phyloP scores from a whole-genome alignment of 2,329 filamentous ascomycete genomes.

The Ophiostoma ips region DNA sequence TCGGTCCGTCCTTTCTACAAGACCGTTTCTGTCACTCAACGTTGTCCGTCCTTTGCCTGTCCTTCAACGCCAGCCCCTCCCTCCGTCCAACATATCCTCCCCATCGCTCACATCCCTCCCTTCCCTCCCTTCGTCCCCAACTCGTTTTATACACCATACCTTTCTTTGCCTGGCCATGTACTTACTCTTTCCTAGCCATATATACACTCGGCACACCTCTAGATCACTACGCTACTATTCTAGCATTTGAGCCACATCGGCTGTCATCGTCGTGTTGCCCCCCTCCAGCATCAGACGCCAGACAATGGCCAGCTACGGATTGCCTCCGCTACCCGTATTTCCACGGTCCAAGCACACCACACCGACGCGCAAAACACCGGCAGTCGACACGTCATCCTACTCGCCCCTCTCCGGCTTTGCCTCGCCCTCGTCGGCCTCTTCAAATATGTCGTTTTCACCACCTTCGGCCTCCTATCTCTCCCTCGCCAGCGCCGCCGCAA shows the following conservation, averaged over 20 bases:
- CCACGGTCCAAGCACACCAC: not conserved
- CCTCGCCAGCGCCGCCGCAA: not conserved
- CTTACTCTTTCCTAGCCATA: not conserved
- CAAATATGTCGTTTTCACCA: constrained; percentile 8
- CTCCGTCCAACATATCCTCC: no score
- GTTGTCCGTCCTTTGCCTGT: no score
- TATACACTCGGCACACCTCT: not conserved
- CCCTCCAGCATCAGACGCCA: no score
- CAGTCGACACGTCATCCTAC: not conserved
- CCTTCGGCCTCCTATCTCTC: constrained; percentile 5
- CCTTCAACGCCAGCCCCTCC: no score
- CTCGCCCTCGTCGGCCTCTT: constrained; percentile 1
- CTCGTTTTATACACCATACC: no score
- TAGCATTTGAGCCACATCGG: not conserved
- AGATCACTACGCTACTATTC: no score
- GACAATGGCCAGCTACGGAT: not conserved
- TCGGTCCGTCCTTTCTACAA: no score
- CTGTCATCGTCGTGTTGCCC: no score
- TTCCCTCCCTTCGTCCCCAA: no score
- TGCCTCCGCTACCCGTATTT: not conserved
- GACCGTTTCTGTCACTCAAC: no score
- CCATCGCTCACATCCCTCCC: no score
- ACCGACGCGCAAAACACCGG: not conserved
- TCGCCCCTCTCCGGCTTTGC: constrained; percentile 7
- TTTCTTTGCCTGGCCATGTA: no score